These are phyloP conservation scores for Fusarium tuaranense DNA, from an alignment of 2,329 filamentous ascomycete genomes.

Conservation along the genomic window DNA sequence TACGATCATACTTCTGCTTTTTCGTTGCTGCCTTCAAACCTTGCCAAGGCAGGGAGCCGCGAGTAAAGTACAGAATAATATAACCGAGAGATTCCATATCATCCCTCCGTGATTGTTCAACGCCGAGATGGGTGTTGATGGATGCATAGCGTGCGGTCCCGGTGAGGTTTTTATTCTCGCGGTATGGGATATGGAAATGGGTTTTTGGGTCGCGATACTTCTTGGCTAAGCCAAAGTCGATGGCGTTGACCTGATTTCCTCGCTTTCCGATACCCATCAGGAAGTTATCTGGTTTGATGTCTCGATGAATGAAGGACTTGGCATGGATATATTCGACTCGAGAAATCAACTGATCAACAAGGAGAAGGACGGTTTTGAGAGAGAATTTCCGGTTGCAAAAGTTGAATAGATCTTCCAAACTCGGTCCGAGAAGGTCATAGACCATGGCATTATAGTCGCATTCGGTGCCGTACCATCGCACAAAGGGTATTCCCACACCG, in stretches of 20 bases:
- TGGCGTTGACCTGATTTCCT: constrained; percentile 98
- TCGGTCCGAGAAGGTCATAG: constrained; percentile 55
- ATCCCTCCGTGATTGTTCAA: constrained; percentile 5
- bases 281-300: constrained; percentile 6
- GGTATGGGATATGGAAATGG: constrained; percentile 69
- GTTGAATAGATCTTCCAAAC: constrained; percentile 1
- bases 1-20: constrained; percentile 5
- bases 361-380: constrained; percentile 94
- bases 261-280: constrained; percentile 93
- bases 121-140: constrained; percentile 14
- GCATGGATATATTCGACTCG: constrained; percentile 99
- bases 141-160: constrained; percentile 5
- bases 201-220: constrained; percentile 99
- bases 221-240: constrained; percentile 98
- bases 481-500: constrained; percentile 97
- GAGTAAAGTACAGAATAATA: constrained; percentile 3
- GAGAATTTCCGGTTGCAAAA: constrained; percentile 94
- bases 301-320: background rate
- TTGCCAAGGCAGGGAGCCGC: constrained; percentile 13
- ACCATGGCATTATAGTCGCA: constrained; percentile 99
- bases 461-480: constrained; percentile 99
- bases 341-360: constrained; percentile 98
- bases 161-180: constrained; percentile 83
- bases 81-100: constrained; percentile 8
- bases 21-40: constrained; percentile 48